Evolutionary conservation across 768 basidiomycete species (phyloP).

Genomic region (Trametes elegans): DNA sequence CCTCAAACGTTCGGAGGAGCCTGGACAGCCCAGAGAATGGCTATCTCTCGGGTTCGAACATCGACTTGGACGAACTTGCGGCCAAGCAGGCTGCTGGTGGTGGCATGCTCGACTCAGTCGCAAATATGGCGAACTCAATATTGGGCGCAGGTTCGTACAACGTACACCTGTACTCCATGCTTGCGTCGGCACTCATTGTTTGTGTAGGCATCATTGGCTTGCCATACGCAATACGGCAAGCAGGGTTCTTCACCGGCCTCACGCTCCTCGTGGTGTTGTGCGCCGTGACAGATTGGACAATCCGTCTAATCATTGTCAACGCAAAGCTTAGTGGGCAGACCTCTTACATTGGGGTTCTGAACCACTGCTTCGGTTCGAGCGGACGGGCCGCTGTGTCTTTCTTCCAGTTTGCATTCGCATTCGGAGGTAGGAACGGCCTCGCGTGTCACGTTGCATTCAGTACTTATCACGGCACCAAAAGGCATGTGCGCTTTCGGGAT

Average conservation of each 20-base stretch:
- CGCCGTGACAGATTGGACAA: slow-evolving; percentile 94
- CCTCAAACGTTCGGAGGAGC: slow-evolving; percentile 54
- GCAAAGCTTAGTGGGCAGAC: slow-evolving; percentile 92
- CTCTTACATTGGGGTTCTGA: slow-evolving; percentile 94
- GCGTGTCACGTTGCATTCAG: slow-evolving; percentile 5
- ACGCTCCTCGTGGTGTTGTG: slow-evolving; percentile 80
- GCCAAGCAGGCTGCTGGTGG: slow-evolving; percentile 67
- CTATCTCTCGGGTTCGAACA: slow-evolving; percentile 30
- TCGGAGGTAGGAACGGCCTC: slow-evolving; percentile 63
- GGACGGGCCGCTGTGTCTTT: slow-evolving; percentile 95
- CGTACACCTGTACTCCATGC: too few relatives aligned
- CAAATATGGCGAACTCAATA: slow-evolving; percentile 96
- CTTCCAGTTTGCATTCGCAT: slow-evolving; percentile 97
- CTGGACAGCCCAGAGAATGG: slow-evolving; percentile 44
- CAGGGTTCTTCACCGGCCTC: slow-evolving; percentile 88
- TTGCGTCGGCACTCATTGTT: neutral
- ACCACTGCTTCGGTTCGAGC: slow-evolving; percentile 84
- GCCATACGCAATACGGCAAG: slow-evolving; percentile 92
- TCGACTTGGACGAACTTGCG: slow-evolving; percentile 73
- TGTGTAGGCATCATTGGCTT: slow-evolving; percentile 74
- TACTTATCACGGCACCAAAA: slow-evolving; percentile 25
- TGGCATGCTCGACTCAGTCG: slow-evolving; percentile 73
- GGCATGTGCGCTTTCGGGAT: slow-evolving; percentile 99
- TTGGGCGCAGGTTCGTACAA: slow-evolving; percentile 74
- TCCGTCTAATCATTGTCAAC: slow-evolving; percentile 91